phyloP scores from a whole-genome alignment of 2,329 filamentous ascomycete species.

The Westerdykella sp. region DNA sequence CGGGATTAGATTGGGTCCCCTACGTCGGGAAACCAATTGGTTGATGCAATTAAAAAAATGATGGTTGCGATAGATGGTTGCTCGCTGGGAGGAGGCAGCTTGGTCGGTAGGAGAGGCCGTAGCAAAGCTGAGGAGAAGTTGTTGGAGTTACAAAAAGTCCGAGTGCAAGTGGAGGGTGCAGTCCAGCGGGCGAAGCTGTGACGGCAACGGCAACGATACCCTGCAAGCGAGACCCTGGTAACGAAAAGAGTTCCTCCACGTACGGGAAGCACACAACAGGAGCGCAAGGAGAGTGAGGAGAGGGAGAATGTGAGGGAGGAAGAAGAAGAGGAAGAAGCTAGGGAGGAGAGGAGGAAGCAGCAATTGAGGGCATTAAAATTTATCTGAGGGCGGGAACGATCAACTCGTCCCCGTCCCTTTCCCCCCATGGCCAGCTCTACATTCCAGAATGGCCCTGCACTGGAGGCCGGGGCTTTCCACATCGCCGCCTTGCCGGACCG shows the following conservation, averaged over 20 bases:
- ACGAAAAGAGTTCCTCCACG: slow-evolving; percentile 3
- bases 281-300: slow-evolving; percentile 5
- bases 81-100: slow-evolving; percentile 3
- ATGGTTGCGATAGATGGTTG: slow-evolving; percentile 10
- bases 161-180: slow-evolving; percentile 6
- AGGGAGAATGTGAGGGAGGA: slow-evolving; percentile 1
- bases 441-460: no score
- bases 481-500: no score
- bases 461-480: no score
- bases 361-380: not conserved
- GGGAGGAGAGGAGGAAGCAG: slow-evolving; percentile 1
- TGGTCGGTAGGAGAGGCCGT: slow-evolving; percentile 14
- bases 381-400: no score
- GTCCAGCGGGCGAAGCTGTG: slow-evolving; percentile 13
- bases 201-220: no score
- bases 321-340: slow-evolving; percentile 1
- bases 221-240: slow-evolving; percentile 5
- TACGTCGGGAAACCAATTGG: no score
- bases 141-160: slow-evolving; percentile 16
- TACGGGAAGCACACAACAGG: slow-evolving; percentile 1
- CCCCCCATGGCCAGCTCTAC: no score
- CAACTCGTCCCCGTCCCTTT: no score
- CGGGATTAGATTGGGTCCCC: no score
- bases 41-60: no score
- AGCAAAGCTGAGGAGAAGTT: slow-evolving; percentile 6